Evolutionary conservation across 768 basidiomycete genomes (phyloP).

Genomic region (Strobilomyces dryophilus): DNA sequence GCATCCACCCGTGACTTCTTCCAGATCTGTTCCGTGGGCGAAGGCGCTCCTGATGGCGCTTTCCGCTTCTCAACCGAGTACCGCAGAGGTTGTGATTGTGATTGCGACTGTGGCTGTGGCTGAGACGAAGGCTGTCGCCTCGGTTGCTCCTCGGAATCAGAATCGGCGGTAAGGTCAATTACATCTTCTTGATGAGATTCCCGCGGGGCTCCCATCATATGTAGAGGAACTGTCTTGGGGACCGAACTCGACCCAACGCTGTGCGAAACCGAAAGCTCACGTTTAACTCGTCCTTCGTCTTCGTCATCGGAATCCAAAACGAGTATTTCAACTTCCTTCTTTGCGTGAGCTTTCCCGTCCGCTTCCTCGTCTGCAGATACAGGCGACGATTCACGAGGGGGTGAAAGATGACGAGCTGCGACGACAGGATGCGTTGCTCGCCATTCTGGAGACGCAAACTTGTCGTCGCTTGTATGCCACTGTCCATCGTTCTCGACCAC

Average conservation of each 20-base stretch:
- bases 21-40: slow-evolving; percentile 68
- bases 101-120: slow-evolving; percentile 29
- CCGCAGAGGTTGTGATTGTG: slow-evolving; percentile 29
- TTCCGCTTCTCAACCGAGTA: slow-evolving; percentile 56
- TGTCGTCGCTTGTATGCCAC: slow-evolving; percentile 92
- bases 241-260: slow-evolving; percentile 39
- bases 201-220: slow-evolving; percentile 17
- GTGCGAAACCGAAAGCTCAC: slow-evolving; percentile 68
- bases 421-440: slow-evolving; percentile 47
- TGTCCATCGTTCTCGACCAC: slow-evolving; percentile 91
- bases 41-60: slow-evolving; percentile 43
- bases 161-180: slow-evolving; percentile 82
- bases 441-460: slow-evolving; percentile 75
- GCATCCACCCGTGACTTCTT: slow-evolving; percentile 54
- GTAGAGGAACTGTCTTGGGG: slow-evolving; percentile 23
- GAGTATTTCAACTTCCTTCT: slow-evolving; percentile 54
- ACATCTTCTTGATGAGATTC: slow-evolving; percentile 46
- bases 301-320: slow-evolving; percentile 75
- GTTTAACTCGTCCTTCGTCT: slow-evolving; percentile 70
- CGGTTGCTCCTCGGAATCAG: slow-evolving; percentile 60
- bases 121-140: slow-evolving; percentile 22
- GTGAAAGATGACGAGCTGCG: slow-evolving; percentile 20
- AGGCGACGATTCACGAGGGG: slow-evolving; percentile 27
- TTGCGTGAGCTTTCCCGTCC: slow-evolving; percentile 39
- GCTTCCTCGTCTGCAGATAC: slow-evolving; percentile 28